These are phyloP conservation scores for Xylaria cubensis DNA, from an alignment of 495 filamentous ascomycete genomes.

Conservation along the genomic window DNA sequence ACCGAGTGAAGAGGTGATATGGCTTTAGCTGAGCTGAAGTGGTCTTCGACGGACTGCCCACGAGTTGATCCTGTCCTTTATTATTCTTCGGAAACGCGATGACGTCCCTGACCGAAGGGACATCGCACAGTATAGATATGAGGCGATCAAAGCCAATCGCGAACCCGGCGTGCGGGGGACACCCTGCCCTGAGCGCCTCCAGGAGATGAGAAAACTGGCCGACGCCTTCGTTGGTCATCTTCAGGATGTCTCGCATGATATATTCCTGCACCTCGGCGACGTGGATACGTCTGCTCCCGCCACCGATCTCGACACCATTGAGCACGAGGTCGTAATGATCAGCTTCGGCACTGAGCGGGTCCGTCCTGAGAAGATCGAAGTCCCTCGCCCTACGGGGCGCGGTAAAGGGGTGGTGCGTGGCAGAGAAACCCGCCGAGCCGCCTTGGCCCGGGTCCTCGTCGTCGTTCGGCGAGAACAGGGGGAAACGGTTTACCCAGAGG, in stretches of 20 bases:
- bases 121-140: constrained; percentile 78
- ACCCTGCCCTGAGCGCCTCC: constrained; percentile 80
- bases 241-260: constrained; percentile 82
- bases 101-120: constrained; percentile 82
- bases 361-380: constrained; percentile 72
- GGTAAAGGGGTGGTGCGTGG: constrained; percentile 97
- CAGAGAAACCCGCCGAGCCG: constrained; percentile 76
- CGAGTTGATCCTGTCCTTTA: constrained; percentile 82
- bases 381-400: constrained; percentile 77
- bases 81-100: constrained; percentile 95
- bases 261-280: constrained; percentile 83
- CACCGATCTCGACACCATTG: constrained; percentile 93
- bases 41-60: constrained; percentile 73
- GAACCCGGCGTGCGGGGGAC: constrained; percentile 96
- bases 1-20: constrained; percentile 68
- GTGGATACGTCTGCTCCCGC: constrained; percentile 93
- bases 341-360: constrained; percentile 73
- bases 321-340: constrained; percentile 96
- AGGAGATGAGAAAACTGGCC: constrained; percentile 84
- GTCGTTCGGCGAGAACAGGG: constrained; percentile 82
- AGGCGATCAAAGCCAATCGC: constrained; percentile 92
- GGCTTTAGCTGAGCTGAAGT: constrained; percentile 67
- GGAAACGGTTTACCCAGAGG: constrained; percentile 88
- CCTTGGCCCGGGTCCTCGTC: constrained; percentile 78
- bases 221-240: constrained; percentile 65